Conservation (phyloP, 495 filamentous ascomycete genomes). For the Neurospora tetrasperma region DNA sequence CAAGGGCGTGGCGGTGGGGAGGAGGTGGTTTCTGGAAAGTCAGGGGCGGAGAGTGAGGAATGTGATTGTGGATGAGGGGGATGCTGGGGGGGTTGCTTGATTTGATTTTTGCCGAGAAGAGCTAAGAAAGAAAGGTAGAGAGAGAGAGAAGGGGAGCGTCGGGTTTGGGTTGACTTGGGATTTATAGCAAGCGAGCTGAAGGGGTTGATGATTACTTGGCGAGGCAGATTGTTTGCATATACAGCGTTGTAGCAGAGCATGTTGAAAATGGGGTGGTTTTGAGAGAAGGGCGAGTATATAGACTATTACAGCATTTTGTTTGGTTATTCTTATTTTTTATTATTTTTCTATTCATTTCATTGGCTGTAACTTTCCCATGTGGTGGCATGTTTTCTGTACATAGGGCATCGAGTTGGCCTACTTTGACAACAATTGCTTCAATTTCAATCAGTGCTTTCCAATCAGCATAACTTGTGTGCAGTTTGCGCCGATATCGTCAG, state of each 20-base stretch:
- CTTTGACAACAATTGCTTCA: neutral
- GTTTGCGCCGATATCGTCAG: too few relatives aligned
- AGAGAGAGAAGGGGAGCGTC: neutral
- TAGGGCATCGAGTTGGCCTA: neutral
- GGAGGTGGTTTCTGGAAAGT: conserved; percentile 71
- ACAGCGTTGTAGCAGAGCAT: neutral
- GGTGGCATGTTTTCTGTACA: neutral
- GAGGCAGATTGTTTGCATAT: neutral
- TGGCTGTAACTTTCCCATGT: neutral
- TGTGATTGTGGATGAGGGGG: conserved; percentile 53
- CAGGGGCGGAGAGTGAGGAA: conserved; percentile 72
- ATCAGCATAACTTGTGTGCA: too few relatives aligned
- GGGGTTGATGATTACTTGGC: neutral
- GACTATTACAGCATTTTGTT: neutral
- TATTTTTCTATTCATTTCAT: neutral
- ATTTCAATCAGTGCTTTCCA: too few relatives aligned
- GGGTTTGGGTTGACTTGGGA: neutral
- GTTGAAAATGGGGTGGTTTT: neutral
- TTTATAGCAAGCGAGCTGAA: neutral
- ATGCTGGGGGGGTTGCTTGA: conserved; percentile 3
- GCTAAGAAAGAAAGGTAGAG: too few relatives aligned
- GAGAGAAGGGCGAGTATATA: neutral
- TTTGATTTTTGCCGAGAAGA: too few relatives aligned
- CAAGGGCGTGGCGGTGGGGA: conserved; percentile 56
- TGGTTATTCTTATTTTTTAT: neutral